Percentiles rank a stretch among this genome's conserved stretches.
phyloP scores from a whole-genome alignment of 2,329 filamentous ascomycete species.

The Cordyceps javanica region DNA sequence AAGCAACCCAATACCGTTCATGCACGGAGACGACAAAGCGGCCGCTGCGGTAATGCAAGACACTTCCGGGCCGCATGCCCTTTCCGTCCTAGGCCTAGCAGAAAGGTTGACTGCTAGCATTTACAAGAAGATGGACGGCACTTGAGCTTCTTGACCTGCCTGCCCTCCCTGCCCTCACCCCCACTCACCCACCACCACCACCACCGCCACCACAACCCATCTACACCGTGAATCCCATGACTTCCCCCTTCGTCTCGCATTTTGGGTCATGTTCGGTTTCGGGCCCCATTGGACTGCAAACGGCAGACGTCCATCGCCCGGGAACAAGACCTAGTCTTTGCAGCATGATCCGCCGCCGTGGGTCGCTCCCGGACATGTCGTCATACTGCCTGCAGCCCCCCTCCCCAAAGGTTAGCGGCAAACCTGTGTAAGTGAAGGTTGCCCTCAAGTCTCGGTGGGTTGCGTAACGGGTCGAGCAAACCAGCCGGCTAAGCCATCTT shows the following conservation, averaged over 20 bases:
- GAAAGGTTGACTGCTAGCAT: too few species aligned
- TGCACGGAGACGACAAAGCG: neutral
- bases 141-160: too few species aligned
- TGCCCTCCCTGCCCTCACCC: neutral
- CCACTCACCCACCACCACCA: neutral
- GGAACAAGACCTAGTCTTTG: neutral
- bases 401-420: too few species aligned
- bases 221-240: neutral
- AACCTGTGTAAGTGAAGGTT: too few species aligned
- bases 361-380: neutral
- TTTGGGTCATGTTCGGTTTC: neutral
- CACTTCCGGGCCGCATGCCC: neutral
- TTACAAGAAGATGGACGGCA: too few species aligned
- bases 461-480: neutral
- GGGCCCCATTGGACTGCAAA: too few species aligned
- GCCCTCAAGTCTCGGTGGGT: too few species aligned
- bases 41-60: neutral
- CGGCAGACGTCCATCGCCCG: too few species aligned
- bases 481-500: neutral
- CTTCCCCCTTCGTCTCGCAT: neutral
- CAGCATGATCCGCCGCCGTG: neutral
- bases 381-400: neutral
- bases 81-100: neutral
- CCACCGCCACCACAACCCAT: too few species aligned
- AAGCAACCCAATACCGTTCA: neutral